Conservation (phyloP, 257 asterid species). For the Vinca minor region DNA sequence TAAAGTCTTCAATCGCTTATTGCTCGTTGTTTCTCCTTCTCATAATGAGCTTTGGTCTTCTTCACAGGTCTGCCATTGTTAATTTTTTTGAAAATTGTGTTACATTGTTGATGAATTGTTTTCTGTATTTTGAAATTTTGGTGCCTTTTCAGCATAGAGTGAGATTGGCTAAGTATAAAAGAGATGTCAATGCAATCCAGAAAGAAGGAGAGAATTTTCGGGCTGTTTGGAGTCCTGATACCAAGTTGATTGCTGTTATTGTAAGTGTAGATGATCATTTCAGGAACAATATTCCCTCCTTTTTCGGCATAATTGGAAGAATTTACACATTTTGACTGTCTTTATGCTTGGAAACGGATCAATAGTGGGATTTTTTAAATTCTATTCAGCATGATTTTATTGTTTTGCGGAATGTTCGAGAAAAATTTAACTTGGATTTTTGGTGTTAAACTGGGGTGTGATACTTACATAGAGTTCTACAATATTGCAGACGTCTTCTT, state of each 20-base stretch:
- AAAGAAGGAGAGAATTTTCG: constrained; percentile 81
- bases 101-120: neutral
- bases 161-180: constrained; percentile 84
- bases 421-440: neutral
- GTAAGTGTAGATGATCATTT: constrained; percentile 41
- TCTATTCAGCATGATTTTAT: neutral
- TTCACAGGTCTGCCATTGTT: constrained; percentile 51
- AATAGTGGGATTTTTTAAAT: neutral
- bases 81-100: neutral
- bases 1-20: constrained; percentile 65
- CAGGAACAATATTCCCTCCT: too few relatives aligned
- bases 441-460: neutral
- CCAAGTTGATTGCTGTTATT: constrained; percentile 76
- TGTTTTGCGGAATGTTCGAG: neutral
- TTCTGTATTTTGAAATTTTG: constrained; percentile 4
- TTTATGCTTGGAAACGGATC: neutral
- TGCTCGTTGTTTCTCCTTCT: constrained; percentile 76
- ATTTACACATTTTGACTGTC: neutral
- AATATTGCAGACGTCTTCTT: constrained; percentile 80
- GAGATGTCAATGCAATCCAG: constrained; percentile 55
- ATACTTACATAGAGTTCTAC: constrained; percentile 7
- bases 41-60: constrained; percentile 95
- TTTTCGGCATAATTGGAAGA: neutral
- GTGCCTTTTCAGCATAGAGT: constrained; percentile 72
- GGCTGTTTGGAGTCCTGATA: constrained; percentile 93